Evolutionary conservation across 2,329 filamentous ascomycete genomes (phyloP).

Genomic region (Ophiocordyceps polyrhachis-furcata): DNA sequence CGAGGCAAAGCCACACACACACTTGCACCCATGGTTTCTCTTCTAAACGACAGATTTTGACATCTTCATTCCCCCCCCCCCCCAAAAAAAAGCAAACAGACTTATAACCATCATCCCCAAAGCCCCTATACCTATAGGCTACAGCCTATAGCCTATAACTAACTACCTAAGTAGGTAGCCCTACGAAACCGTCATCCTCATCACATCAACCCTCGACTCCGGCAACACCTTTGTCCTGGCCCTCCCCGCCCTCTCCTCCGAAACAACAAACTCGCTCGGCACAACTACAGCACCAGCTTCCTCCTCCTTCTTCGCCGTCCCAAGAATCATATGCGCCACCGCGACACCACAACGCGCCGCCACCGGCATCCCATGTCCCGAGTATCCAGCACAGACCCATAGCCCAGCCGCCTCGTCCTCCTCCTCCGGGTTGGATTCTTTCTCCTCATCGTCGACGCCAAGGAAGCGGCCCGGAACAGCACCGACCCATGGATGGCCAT

Average conservation of each 20-base stretch:
- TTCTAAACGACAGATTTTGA: too few relatives aligned
- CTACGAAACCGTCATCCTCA: not conserved
- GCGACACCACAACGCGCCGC: constrained; percentile 47
- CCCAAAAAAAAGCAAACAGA: too few relatives aligned
- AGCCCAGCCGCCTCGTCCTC: constrained; percentile 26
- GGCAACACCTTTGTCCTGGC: constrained; percentile 7
- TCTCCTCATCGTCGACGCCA: constrained; percentile 15
- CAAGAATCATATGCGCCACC: constrained; percentile 39
- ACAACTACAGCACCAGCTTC: constrained; percentile 18
- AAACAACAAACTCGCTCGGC: constrained; percentile 22
- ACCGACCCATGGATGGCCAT: constrained; percentile 54
- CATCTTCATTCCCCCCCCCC: too few relatives aligned
- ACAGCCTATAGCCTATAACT: not conserved
- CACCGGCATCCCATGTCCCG: constrained; percentile 62
- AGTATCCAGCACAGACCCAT: constrained; percentile 48
- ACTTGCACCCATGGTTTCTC: too few relatives aligned
- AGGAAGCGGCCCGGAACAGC: constrained; percentile 33
- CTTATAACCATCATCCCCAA: not conserved
- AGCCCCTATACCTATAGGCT: not conserved
- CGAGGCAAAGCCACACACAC: too few relatives aligned
- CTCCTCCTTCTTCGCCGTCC: too few relatives aligned
- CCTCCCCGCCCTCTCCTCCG: constrained; percentile 12
- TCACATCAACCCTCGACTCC: not conserved
- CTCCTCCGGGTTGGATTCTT: not conserved
- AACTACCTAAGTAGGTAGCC: too few relatives aligned